Base-by-base conservation (phyloP, 129 eudicot genomes). In the Artemisia tridentata region DNA sequence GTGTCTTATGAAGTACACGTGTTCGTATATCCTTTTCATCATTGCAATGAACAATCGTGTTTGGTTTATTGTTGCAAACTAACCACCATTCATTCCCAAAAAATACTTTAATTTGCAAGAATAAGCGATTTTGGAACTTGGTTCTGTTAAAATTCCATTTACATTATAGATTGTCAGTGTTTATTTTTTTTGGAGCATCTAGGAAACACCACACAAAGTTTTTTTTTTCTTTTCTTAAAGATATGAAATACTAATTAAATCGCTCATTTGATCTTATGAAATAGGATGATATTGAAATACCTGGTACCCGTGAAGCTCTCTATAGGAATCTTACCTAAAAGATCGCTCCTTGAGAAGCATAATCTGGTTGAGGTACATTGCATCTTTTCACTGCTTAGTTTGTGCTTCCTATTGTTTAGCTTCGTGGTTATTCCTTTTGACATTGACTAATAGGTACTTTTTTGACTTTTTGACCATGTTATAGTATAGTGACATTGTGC, bases 261-360 rank as follows among this genome's bases (percentile, higher is more conserved):
- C 11, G 11, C 45, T 38, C 45, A 38, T 38, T 38, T 38, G 45
- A 38, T 38, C 45, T 38, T 38, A 2, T 77, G 74, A 63, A 75
- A 68, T 72, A 93, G 98, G 92, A 93, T 89, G 98, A 93, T 93
- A 66, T 81, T 93, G 83, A 93, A 89, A 75, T 93, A 93, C 80
- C 78, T 93, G 81, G 81, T 93, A 75, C 98, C 98, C 16, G 98
- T 93, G 75, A 93, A 93, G 90, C 98, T 93, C 73, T 93, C 98
- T 5, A 85, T 93, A 49, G 98, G 96, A 72, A 93, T 93, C 72
- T 81, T 93, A 81, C 96, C 98, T 12, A 76, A 74, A 74, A 81
- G 74, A 51, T 77, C 78, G 29, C 88, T 93, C 49, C 86, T 93
- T 34, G 84, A 82, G 84, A 87, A 84, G 77, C 87, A 81, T 75